phyloP scores from a whole-genome alignment of 1,139 yeast species.

The Pichia sp. region DNA sequence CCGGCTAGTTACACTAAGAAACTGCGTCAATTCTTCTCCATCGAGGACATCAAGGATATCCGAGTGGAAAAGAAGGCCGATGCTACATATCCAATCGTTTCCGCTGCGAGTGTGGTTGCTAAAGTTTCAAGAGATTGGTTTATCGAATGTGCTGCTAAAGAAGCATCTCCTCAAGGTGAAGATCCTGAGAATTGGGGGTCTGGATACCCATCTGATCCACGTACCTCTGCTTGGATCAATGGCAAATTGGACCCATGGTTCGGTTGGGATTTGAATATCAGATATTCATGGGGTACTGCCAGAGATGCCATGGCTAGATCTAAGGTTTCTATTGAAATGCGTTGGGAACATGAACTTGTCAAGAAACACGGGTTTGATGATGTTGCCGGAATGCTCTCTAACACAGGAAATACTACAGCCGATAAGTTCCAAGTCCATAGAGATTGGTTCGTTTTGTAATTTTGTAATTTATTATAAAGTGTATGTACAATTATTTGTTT shows the following conservation, averaged over 20 bases:
- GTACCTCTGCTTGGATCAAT: slow-evolving; percentile 72
- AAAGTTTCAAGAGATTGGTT: slow-evolving; percentile 91
- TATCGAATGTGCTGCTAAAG: slow-evolving; percentile 28
- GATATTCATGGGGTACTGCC: slow-evolving; percentile 96
- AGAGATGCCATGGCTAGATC: slow-evolving; percentile 62
- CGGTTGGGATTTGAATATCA: slow-evolving; percentile 78
- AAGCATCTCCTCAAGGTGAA: slow-evolving; percentile 13
- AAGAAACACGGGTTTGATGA: slow-evolving; percentile 17
- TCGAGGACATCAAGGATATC: slow-evolving; percentile 43
- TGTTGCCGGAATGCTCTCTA: slow-evolving; percentile 7
- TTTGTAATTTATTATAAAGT: too few species aligned
- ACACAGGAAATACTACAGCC: background rate
- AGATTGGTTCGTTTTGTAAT: slow-evolving; percentile 14
- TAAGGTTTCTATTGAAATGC: slow-evolving; percentile 44
- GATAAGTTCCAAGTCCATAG: slow-evolving; percentile 6
- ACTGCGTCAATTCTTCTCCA: slow-evolving; percentile 66
- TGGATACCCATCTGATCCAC: slow-evolving; percentile 94
- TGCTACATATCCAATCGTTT: slow-evolving; percentile 88
- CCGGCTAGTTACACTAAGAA: slow-evolving; percentile 82
- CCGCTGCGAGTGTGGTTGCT: slow-evolving; percentile 97
- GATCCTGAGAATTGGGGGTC: slow-evolving; percentile 56
- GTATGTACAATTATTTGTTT: too few species aligned
- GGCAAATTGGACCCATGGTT: slow-evolving; percentile 63
- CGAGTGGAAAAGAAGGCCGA: slow-evolving; percentile 97
- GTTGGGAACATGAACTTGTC: slow-evolving; percentile 56